Evolutionary conservation across 2,329 filamentous ascomycete species (phyloP), one percentile per base, ranked within the genome.

Genomic region (Alternaria conjuncta): DNA sequence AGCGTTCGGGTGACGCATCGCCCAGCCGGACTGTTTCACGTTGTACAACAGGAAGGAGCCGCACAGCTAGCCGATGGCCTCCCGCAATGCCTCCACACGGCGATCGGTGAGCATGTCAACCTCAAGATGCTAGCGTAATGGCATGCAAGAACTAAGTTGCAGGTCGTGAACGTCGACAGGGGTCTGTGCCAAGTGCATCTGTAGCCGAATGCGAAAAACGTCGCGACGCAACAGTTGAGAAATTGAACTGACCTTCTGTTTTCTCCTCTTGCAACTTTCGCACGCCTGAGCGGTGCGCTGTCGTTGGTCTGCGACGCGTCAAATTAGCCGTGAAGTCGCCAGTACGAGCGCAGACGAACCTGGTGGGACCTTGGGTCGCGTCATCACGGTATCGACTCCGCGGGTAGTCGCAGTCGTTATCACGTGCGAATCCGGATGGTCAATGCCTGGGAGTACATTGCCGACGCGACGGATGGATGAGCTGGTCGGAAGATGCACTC

Each of bases 211-310:
- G 54, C 54, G 36, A n/a, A 44, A 26, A 18, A 20, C 36, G 13
- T 28, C 43, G 21, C 32, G 43, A 50, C n/a, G 45, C 43, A 59
- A 44, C 44, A 61, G 46, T 50, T 43, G 55, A 43, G 50, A 36
- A 44, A 13, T 11, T 32, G 26, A 30, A 71, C 85, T 82, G 74
- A 88, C 89, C 83, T 90, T 91, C 80, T 90, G 88, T 77, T 91
- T 91, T 65, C 88, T 85, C 63, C 85, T 84, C 79, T 89, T 90
- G 81, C 89, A 91, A 66, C 83, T 86, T 67, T 89, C 86, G 76
- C 89, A 91, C 44, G 89, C 89, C 69, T 88, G 86, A 25, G 86
- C 86, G 55, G 86, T 90, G 70, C 89, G 86, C 78, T 88, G 86
- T 67, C 88, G 84, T 77, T 89, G 87, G 67, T 89, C 86, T 69